Base-by-base conservation (phyloP, 2,329 filamentous ascomycete genomes). In the Sporothrix brasiliensis region DNA sequence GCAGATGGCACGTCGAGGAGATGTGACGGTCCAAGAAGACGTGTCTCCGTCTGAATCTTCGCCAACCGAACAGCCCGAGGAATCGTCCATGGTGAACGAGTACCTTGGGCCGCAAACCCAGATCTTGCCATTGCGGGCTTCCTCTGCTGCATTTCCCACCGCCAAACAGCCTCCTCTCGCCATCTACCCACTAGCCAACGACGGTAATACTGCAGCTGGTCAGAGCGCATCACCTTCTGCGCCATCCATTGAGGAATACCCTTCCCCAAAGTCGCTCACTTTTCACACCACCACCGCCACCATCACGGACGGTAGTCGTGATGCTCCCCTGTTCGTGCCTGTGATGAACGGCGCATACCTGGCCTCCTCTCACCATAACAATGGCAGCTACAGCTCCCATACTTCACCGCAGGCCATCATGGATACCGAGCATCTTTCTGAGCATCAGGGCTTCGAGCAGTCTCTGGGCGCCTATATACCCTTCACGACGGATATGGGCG, bases 1-100 rank as follows among this genome's bases (percentile, higher is more conserved):
- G 83, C 88, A 89, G 77, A 85, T 83, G 75, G 88, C 88, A 73
- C 80, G 83, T 58, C 81, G 83, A 69, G 82, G 83, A 72, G 83
- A 86, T 73, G 82, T 82, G 27, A 79, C 79, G 27, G 80, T 81
- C 69, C 78, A 78, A 16, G 78, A 78, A 58, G 81, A 82, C 71
- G 78, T 79, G 68, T 76, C 77, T 5, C 73, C 74, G 39, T 79
- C 80, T 11, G 81, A 81, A 53, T 75, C 79, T 34, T 77, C 76
- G 16, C 77, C 78, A 4, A 75, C 78, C 0, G 76, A 78, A 0
- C 76, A 74, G 2, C 75, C 77, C 54, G 75, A 76, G 11, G 74
- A 77, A 10, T 68, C 69, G 9, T 69, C 69, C 27, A 27, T 71
- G 9, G 74, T 76, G 50, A 78, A 76, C 73, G 78, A 81, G 70